Conservation (phyloP, 108 stramenopile genomes). For the Skeletonema costatum region DNA sequence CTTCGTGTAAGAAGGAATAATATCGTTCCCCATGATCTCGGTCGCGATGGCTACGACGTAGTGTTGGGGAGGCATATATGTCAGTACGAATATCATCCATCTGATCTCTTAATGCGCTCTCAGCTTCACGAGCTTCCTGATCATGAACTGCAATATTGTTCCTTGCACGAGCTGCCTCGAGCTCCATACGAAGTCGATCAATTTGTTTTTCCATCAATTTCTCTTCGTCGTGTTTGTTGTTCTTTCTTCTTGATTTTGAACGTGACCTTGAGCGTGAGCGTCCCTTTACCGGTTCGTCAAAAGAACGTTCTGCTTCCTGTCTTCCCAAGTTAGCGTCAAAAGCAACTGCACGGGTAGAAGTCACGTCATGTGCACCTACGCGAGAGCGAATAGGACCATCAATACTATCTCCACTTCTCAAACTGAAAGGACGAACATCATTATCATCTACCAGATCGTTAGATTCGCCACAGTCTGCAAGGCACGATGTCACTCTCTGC, state of each 20-base stretch:
- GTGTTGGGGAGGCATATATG: neutral
- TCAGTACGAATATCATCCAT: neutral
- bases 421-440: neutral
- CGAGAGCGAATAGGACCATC: no score
- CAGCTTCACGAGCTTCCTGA: neutral
- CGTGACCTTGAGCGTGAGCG: neutral
- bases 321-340: neutral
- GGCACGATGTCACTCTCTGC: neutral
- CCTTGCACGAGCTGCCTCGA: slow-evolving; percentile 1
- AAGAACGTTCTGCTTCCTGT: neutral
- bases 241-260: slow-evolving; percentile 19
- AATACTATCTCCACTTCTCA: neutral
- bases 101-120: neutral
- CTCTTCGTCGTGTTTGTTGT: slow-evolving; percentile 2
- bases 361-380: no score
- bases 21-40: neutral
- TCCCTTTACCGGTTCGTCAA: neutral
- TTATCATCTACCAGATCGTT: neutral
- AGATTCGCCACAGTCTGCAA: neutral
- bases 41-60: neutral
- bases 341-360: no score
- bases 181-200: slow-evolving; percentile 9
- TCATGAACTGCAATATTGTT: neutral
- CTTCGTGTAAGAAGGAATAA: neutral
- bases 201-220: slow-evolving; percentile 11